Evolutionary conservation across 768 basidiomycete species (phyloP), one percentile per base, ranked within the genome.

Genomic region (Boletus tylopilopsis): DNA sequence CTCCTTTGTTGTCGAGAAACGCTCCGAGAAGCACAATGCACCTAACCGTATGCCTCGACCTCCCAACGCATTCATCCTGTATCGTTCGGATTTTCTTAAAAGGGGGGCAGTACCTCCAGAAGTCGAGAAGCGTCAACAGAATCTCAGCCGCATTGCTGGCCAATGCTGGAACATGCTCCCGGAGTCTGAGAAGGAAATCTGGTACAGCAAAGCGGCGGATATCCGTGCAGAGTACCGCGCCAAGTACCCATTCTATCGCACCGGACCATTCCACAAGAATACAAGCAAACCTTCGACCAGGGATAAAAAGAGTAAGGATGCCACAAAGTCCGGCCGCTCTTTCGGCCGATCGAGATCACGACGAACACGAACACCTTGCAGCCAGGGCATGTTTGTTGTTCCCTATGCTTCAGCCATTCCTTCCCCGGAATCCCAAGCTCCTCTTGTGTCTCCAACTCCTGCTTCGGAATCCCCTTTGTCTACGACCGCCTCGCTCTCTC

Each of bases 1-100:
- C 38, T 55, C 48, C 37, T 39, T 58, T 41, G 24, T 22, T 51
- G 13, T 22, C 27, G 37, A 30, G 38, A 22, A 38, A 38, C 15
- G 22, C 9, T 16, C 32, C 9, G n/a, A 36, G n/a, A 53, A 36
- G 22, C 45, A 13, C 15, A 36, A 49, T n/a, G 41, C 54, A 21
- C 19, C 45, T 15, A 56, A 63, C 35, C 72, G 72, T 39, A 71
- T 76, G 18, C 73, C 75, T 27, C 72, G 80, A 7, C 76, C 81
- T 0, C 63, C 77, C 13, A 81, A 82, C 58, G 78, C 81, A 13
- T 82, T 82, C 63, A 77, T 82, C 55, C 66, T 82, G 42, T 82
- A 75, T 64, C 72, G 81, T 36, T 77, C 76, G 21, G 71, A 78
- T 51, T 70, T 79, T 22, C 68, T 81, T 11, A 73, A 74, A 54